phyloP scores from a whole-genome alignment of 1,139 yeast genomes.

The Geotrichum carabidarum region DNA sequence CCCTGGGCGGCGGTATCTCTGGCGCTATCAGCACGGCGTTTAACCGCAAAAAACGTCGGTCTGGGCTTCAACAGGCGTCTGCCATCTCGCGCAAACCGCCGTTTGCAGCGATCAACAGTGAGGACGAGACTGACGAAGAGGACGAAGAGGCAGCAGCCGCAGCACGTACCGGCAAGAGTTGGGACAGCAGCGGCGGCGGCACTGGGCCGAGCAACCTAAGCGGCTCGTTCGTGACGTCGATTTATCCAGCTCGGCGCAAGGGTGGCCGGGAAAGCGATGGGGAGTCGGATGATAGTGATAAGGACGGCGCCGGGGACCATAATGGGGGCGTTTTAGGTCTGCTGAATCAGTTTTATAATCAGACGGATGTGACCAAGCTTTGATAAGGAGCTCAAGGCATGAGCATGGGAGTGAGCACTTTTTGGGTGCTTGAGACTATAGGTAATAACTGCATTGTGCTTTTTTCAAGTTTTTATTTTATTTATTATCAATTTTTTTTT shows the following conservation, averaged over 20 bases:
- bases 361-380: slow-evolving; percentile 18
- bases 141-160: slow-evolving; percentile 7
- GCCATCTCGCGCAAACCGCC: background rate
- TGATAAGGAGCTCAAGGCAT: too few species aligned
- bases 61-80: background rate
- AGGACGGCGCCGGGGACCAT: slow-evolving; percentile 33
- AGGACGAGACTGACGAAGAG: slow-evolving; percentile 16
- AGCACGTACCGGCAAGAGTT: background rate
- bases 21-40: slow-evolving; percentile 4
- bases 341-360: slow-evolving; percentile 72
- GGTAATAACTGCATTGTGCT: background rate
- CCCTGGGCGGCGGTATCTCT: background rate
- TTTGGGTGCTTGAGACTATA: too few species aligned
- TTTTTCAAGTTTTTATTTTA: background rate
- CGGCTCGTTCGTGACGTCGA: slow-evolving; percentile 13
- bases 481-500: too few species aligned
- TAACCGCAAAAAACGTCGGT: slow-evolving; percentile 1
- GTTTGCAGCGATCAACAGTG: slow-evolving; percentile 10
- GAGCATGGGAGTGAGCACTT: too few species aligned
- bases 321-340: slow-evolving; percentile 74
- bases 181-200: background rate
- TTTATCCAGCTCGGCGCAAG: slow-evolving; percentile 15
- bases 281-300: slow-evolving; percentile 27
- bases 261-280: background rate
- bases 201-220: background rate